Evolutionary conservation across 106 monocot species (phyloP).

Genomic region (Dendrobium chrysotoxum): DNA sequence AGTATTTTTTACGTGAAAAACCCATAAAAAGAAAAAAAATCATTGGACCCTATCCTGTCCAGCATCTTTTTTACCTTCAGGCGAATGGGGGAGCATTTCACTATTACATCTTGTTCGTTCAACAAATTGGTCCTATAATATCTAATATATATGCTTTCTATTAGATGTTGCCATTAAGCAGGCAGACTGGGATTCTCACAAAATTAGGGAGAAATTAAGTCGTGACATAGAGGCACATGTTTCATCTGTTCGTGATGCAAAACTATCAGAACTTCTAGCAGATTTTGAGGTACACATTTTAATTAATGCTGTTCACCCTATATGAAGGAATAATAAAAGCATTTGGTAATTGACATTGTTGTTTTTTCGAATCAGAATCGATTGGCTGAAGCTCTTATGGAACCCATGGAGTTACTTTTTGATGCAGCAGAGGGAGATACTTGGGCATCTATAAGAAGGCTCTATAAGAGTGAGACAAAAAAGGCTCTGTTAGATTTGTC

Average conservation of each 20-base stretch:
- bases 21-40: too few relatives aligned
- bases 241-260: constrained; percentile 33
- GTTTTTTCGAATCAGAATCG: constrained; percentile 25
- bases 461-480: constrained; percentile 50
- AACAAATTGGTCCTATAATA: too few relatives aligned
- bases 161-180: constrained; percentile 44
- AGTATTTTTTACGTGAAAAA: too few relatives aligned
- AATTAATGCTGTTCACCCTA: background rate
- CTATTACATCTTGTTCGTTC: too few relatives aligned
- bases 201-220: constrained; percentile 44
- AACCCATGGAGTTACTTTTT: constrained; percentile 54
- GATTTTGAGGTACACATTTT: constrained; percentile 41
- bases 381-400: constrained; percentile 46
- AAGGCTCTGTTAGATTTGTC: constrained; percentile 32
- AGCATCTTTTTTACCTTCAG: too few relatives aligned
- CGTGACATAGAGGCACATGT: constrained; percentile 59
- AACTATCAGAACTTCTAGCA: constrained; percentile 37
- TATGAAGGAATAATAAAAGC: background rate
- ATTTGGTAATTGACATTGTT: background rate
- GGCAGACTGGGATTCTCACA: constrained; percentile 52
- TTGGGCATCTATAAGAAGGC: constrained; percentile 60
- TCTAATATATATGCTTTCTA: background rate
- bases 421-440: constrained; percentile 47
- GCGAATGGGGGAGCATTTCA: too few relatives aligned
- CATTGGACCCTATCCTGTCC: too few relatives aligned